These are phyloP conservation scores for Theileria sp. DNA, from an alignment of 169 alveolate genomes.

Conservation along the genomic window DNA sequence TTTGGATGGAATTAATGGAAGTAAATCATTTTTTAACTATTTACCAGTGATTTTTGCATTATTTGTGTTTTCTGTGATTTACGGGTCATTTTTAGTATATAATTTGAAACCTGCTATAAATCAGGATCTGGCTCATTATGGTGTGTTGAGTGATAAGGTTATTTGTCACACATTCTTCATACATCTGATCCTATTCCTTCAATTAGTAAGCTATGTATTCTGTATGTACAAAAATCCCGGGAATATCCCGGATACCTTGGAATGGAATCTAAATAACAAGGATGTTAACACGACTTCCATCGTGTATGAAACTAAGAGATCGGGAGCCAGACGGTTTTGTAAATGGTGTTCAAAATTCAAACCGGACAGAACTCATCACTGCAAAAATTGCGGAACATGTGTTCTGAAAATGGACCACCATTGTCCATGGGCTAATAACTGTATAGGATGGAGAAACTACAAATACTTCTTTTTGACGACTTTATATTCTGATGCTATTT, in stretches of 20 bases:
- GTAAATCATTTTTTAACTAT: constrained; percentile 19
- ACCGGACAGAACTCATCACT: constrained; percentile 81
- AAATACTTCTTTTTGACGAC: constrained; percentile 80
- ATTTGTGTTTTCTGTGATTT: constrained; percentile 4
- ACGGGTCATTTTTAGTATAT: constrained; percentile 29
- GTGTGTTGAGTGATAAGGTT: constrained; percentile 42
- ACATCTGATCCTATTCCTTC: constrained; percentile 64
- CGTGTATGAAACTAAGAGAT: constrained; percentile 68
- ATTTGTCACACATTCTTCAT: constrained; percentile 27
- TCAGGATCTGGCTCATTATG: constrained; percentile 37
- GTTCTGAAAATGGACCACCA: constrained; percentile 89
- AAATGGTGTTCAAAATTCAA: constrained; percentile 77
- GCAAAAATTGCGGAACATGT: constrained; percentile 81
- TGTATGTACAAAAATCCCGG: constrained; percentile 83
- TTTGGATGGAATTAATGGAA: constrained; percentile 10
- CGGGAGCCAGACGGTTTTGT: constrained; percentile 74
- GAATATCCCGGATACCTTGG: constrained; percentile 78
- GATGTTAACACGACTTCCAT: constrained; percentile 25
- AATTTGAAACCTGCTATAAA: constrained; percentile 47
- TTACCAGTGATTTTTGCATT: constrained; percentile 50
- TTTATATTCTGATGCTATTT: constrained; percentile 72
- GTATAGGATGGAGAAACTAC: constrained; percentile 87
- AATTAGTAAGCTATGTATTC: constrained; percentile 75
- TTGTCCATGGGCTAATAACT: constrained; percentile 88
- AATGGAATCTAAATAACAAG: constrained; percentile 71